Percentiles rank a stretch among this genome's conserved stretches.
These are phyloP conservation scores for Pyracantha coccinea DNA, from an alignment of 331 rosid genomes.

Conservation along the genomic window DNA sequence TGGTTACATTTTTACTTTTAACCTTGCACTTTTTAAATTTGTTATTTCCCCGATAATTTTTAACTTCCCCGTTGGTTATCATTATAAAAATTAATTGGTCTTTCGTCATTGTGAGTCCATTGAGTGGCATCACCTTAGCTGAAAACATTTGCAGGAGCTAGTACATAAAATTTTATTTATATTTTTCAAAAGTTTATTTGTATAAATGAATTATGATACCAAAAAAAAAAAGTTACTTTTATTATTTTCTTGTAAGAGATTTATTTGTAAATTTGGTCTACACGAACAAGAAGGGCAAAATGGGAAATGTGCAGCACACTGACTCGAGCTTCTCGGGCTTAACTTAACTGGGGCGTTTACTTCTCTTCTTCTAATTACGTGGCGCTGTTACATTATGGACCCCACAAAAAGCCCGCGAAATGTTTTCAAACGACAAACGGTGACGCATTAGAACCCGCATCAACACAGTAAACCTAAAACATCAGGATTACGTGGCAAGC, in stretches of 20 bases:
- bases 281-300: neutral
- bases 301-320: neutral
- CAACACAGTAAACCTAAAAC: neutral
- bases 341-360: neutral
- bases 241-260: no score
- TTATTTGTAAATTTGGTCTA: neutral
- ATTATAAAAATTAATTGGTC: no score
- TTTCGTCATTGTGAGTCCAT: neutral
- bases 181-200: neutral
- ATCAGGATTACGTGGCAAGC: neutral
- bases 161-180: no score
- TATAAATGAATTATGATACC: neutral
- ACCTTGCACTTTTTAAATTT: no score
- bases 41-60: rapidly evolving
- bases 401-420: neutral
- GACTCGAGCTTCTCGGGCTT: neutral
- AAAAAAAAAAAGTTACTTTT: neutral
- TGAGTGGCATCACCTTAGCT: neutral
- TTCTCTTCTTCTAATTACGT: neutral
- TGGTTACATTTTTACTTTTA: no score
- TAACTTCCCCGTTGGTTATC: no score
- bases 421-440: neutral
- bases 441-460: neutral
- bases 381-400: neutral
- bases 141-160: neutral